A percentile compares a stretch with the other conserved stretches of the same genome.
Evolutionary conservation across 345 rosid genomes (phyloP).

Genomic region (Raphanus sativus): DNA sequence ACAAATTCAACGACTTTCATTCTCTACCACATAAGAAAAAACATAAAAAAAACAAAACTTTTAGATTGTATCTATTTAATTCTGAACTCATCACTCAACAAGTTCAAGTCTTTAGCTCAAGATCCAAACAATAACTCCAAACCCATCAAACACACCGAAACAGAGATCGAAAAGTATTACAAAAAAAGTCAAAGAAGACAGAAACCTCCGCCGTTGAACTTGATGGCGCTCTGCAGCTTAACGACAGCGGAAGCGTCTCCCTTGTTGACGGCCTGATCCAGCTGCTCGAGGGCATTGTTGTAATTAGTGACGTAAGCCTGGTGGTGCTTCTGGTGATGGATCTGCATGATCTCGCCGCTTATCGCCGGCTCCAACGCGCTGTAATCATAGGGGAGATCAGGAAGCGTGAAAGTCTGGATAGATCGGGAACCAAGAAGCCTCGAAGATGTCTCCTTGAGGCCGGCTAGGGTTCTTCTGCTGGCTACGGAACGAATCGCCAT

Average conservation of each 20-base stretch:
- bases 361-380: conserved; percentile 88
- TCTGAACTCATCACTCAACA: neutral
- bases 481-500: conserved; percentile 71
- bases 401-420: conserved; percentile 66
- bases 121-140: neutral
- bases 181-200: neutral
- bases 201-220: conserved; percentile 93
- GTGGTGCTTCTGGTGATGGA: conserved; percentile 98
- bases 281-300: conserved; percentile 85
- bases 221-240: conserved; percentile 83
- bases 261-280: conserved; percentile 59
- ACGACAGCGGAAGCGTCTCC: conserved; percentile 69
- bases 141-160: neutral
- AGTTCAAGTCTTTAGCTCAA: neutral
- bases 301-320: conserved; percentile 85
- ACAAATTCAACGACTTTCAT: neutral
- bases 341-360: conserved; percentile 91
- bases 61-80: neutral
- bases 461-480: conserved; percentile 44
- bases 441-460: conserved; percentile 31
- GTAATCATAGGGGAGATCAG: conserved; percentile 90
- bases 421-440: conserved; percentile 9
- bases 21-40: too few species aligned
- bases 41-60: conserved; percentile 10
- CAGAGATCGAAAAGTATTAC: neutral